phyloP scores from a whole-genome alignment of 257 asterid species.

The Nicotiana tomentosiformis region DNA sequence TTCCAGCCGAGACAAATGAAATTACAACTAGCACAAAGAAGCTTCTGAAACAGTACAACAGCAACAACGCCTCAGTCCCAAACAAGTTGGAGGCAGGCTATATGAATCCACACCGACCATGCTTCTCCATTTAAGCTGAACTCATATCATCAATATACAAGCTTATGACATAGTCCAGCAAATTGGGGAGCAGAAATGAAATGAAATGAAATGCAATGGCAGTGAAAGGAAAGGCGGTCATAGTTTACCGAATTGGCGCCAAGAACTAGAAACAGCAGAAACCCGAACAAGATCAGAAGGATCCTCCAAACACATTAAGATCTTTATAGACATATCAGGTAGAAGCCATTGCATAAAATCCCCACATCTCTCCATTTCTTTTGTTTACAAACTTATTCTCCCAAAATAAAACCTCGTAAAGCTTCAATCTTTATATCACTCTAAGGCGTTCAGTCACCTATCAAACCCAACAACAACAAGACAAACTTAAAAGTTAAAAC shows the following conservation, averaged over 20 bases:
- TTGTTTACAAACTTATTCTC: not conserved
- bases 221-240: not conserved
- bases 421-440: slow-evolving; percentile 1
- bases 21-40: not conserved
- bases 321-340: slow-evolving; percentile 45
- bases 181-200: not conserved
- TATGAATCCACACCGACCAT: too few species aligned
- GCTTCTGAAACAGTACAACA: not conserved
- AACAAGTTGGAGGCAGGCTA: too few species aligned
- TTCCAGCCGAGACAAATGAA: not conserved
- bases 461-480: not conserved
- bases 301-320: slow-evolving; percentile 54
- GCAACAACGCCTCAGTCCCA: too few species aligned
- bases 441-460: not conserved
- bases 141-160: too few species aligned
- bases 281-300: slow-evolving; percentile 65
- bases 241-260: slow-evolving; percentile 66
- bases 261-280: slow-evolving; percentile 60
- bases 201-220: not conserved
- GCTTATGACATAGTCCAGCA: too few species aligned
- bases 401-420: not conserved
- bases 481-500: not conserved
- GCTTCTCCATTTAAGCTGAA: too few species aligned
- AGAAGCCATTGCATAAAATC: slow-evolving; percentile 62
- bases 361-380: slow-evolving; percentile 32